A percentile compares a stretch with the other conserved stretches of the same genome.
Conservation (phyloP, 495 filamentous ascomycete species). For the Rhypophila decipiens region DNA sequence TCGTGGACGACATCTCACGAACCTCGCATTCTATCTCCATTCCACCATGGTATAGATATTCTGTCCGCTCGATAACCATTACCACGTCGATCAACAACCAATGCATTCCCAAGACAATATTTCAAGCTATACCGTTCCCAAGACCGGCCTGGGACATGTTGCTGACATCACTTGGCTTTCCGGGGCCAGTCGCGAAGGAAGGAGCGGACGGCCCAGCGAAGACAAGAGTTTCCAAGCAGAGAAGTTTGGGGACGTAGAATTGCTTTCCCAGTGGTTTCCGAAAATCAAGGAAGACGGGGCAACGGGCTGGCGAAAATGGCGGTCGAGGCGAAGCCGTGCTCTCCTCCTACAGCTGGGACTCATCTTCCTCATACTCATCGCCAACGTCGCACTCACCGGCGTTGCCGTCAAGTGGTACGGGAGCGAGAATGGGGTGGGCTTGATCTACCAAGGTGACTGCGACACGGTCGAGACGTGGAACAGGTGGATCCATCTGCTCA, state of each 20-base stretch:
- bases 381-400: slow-evolving; percentile 17
- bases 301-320: slow-evolving; percentile 9
- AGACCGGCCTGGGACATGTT: too few relatives aligned
- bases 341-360: slow-evolving; percentile 15
- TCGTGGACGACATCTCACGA: too few relatives aligned
- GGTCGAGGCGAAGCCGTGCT: slow-evolving; percentile 8
- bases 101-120: too few relatives aligned
- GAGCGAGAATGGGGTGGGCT: slow-evolving; percentile 15
- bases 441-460: slow-evolving; percentile 21
- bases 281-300: slow-evolving; percentile 14
- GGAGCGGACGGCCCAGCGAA: too few relatives aligned
- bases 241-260: slow-evolving; percentile 9
- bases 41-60: too few relatives aligned
- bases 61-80: too few relatives aligned
- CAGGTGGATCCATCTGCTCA: slow-evolving; percentile 9
- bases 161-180: too few relatives aligned
- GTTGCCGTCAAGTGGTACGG: slow-evolving; percentile 6
- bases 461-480: slow-evolving; percentile 12
- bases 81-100: too few relatives aligned
- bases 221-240: slow-evolving; percentile 7
- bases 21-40: too few relatives aligned
- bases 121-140: too few relatives aligned
- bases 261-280: slow-evolving; percentile 17
- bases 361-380: slow-evolving; percentile 6
- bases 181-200: too few relatives aligned